Percentiles rank a stretch among this genome's conserved stretches.
Conservation (phyloP, 495 filamentous ascomycete genomes). For the Penicillium fimorum region DNA sequence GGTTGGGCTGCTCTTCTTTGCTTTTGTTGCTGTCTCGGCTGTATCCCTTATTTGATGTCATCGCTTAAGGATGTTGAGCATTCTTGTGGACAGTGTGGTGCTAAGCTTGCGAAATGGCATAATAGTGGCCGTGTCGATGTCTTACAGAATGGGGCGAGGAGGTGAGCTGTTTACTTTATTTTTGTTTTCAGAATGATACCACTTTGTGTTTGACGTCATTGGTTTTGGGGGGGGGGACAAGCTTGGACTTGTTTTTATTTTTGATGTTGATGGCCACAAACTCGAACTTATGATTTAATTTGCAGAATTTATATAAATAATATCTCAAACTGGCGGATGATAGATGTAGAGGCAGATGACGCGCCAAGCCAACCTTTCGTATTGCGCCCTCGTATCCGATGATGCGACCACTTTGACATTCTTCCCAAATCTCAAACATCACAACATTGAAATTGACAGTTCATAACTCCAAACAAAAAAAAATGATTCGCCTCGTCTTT, state of each 20-base stretch:
- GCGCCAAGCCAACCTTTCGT: slow-evolving; percentile 15
- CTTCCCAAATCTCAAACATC: not conserved
- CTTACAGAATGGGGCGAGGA: slow-evolving; percentile 24
- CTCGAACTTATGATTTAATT: not conserved
- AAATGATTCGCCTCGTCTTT: slow-evolving; percentile 18
- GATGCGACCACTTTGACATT: slow-evolving; percentile 14
- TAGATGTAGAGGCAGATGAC: not conserved
- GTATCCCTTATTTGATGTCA: slow-evolving; percentile 52
- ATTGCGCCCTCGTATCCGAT: slow-evolving; percentile 12
- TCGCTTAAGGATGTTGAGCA: slow-evolving; percentile 54
- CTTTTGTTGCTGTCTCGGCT: slow-evolving; percentile 49
- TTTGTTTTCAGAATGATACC: slow-evolving; percentile 4
- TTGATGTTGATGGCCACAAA: not conserved
- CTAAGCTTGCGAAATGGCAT: slow-evolving; percentile 51
- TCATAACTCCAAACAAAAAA: not conserved
- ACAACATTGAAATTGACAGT: not conserved
- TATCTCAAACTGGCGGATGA: not conserved
- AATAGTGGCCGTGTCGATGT: slow-evolving; percentile 49
- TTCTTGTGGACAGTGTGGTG: slow-evolving; percentile 49
- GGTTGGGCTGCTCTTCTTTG: slow-evolving; percentile 49
- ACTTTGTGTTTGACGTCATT: slow-evolving; percentile 6
- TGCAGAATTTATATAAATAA: not conserved
- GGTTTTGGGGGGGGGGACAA: not conserved
- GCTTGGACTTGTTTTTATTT: not conserved
- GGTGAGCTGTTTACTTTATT: not conserved